A percentile compares a stretch with the other conserved stretches of the same genome.
phyloP scores from a whole-genome alignment of 1,139 yeast genomes.

The Kazachstania sp. region DNA sequence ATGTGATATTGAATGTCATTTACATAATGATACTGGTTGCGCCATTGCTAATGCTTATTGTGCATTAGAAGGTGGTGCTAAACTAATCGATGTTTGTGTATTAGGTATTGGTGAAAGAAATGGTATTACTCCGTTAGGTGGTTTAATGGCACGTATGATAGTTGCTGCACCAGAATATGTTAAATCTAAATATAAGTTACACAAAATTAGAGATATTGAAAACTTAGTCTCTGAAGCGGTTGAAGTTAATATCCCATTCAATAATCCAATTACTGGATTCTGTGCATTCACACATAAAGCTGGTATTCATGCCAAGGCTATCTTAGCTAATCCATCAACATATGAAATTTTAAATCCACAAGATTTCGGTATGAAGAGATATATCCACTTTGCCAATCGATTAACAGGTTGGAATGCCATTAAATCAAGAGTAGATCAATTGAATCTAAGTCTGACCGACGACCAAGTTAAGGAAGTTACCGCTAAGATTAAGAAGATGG shows the following conservation, averaged over 20 bases:
- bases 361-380: conserved; percentile 90
- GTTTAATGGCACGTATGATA: conserved; percentile 98
- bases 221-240: conserved; percentile 95
- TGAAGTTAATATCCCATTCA: conserved; percentile 93
- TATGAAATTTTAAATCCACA: conserved; percentile 92
- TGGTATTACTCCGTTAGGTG: conserved; percentile 96
- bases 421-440: conserved; percentile 95
- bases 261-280: conserved; percentile 98
- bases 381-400: conserved; percentile 95
- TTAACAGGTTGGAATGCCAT: conserved; percentile 99
- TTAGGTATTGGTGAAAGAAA: conserved; percentile 98
- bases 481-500: conserved; percentile 80
- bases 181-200: conserved; percentile 86
- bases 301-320: conserved; percentile 98
- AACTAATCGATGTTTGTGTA: conserved; percentile 87
- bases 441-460: conserved; percentile 81
- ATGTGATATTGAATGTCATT: conserved; percentile 97
- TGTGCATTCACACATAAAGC: conserved; percentile 99
- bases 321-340: conserved; percentile 94
- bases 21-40: conserved; percentile 98
- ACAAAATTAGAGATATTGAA: conserved; percentile 91
- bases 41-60: conserved; percentile 98
- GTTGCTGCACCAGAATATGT: conserved; percentile 98
- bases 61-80: conserved; percentile 96
- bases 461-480: conserved; percentile 94